Evolutionary conservation across 2,329 filamentous ascomycete species (phyloP).

Genomic region (Rugonectria rugulosa): DNA sequence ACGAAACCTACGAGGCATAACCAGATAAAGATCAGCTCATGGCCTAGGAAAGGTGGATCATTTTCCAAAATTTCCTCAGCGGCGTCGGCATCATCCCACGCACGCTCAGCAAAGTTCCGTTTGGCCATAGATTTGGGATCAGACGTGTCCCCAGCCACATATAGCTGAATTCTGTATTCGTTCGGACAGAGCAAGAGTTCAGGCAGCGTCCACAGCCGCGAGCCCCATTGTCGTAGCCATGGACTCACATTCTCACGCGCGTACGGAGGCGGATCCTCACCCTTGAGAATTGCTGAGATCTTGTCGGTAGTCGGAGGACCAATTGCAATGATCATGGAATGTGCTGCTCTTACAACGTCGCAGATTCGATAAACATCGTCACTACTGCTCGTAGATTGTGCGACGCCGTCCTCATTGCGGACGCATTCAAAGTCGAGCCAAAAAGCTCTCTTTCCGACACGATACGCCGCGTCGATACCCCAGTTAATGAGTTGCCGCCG

Average conservation of each 20-base stretch:
- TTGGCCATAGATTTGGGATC: conserved; percentile 41
- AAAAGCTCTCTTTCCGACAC: conserved; percentile 48
- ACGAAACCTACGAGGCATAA: too few species aligned
- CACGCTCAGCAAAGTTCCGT: conserved; percentile 48
- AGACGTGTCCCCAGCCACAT: conserved; percentile 11
- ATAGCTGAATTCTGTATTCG: conserved; percentile 28
- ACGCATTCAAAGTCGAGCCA: conserved; percentile 55
- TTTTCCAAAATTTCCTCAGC: too few species aligned
- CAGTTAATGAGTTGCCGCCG: conserved; percentile 43
- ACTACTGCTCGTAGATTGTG: too few species aligned
- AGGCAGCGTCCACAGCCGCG: conserved; percentile 55
- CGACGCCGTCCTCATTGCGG: too few species aligned
- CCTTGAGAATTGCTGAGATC: conserved; percentile 24
- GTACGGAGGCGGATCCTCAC: conserved; percentile 35
- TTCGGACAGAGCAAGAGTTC: conserved; percentile 41
- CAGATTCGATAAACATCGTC: too few species aligned
- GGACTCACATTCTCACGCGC: conserved; percentile 18
- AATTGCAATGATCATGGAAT: conserved; percentile 50
- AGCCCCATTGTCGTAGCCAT: conserved; percentile 52
- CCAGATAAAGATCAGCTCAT: too few species aligned
- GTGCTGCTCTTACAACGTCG: too few species aligned
- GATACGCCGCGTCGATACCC: conserved; percentile 47
- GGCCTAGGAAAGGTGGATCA: too few species aligned
- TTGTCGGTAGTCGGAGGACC: conserved; percentile 31
- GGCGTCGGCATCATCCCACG: conserved; percentile 49